Percentiles rank a stretch among this genome's conserved stretches.
Conservation (phyloP, 768 basidiomycete species). For the Russula lepida region DNA sequence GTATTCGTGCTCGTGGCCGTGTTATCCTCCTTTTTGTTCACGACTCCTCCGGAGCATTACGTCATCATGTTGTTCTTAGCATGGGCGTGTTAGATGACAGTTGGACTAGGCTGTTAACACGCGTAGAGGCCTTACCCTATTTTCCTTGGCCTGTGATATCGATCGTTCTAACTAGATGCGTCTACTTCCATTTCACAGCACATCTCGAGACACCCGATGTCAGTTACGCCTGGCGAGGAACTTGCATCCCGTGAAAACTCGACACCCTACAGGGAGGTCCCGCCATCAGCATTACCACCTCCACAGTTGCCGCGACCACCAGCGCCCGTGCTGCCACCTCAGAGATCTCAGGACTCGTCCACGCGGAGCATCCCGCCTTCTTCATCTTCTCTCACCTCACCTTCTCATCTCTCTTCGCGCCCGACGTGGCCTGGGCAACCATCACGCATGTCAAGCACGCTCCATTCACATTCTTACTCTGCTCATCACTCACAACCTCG, state of each 20-base stretch:
- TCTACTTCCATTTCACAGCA: background rate
- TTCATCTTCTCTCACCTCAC: slow-evolving; percentile 5
- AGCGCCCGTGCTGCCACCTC: background rate
- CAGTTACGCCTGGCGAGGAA: background rate
- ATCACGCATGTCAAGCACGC: slow-evolving; percentile 4
- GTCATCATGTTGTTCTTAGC: background rate
- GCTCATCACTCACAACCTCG: background rate
- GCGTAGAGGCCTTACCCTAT: background rate
- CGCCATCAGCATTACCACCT: background rate
- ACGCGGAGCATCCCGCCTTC: slow-evolving; percentile 15
- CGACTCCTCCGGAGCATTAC: background rate
- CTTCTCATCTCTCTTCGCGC: background rate
- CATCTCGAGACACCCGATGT: background rate
- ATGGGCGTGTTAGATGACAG: background rate
- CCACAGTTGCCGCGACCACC: background rate
- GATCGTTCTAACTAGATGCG: background rate
- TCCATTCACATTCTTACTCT: background rate
- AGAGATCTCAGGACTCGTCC: slow-evolving; percentile 5
- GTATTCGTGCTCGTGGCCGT: background rate
- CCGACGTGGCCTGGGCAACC: background rate
- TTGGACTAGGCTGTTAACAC: background rate
- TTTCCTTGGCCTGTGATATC: background rate
- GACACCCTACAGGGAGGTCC: background rate
- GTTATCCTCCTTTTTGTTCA: background rate
- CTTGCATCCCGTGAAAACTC: background rate